phyloP scores from a whole-genome alignment of 2,329 filamentous ascomycete species.

The Alternaria burnsii region DNA sequence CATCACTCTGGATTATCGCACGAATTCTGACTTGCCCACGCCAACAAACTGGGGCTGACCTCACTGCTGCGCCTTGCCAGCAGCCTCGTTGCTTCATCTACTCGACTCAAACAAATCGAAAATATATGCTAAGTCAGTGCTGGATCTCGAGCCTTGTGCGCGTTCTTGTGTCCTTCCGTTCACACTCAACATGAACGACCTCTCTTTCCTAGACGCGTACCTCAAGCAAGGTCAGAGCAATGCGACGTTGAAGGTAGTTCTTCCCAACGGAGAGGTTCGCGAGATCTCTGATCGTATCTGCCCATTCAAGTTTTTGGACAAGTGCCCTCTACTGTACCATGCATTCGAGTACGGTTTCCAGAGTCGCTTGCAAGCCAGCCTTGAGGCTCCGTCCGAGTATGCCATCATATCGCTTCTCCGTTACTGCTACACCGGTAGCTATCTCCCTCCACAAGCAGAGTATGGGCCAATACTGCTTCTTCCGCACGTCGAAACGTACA shows the following conservation, averaged over 20 bases:
- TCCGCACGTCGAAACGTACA: conserved; percentile 53
- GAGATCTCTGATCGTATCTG: conserved; percentile 47
- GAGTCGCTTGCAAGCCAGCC: conserved; percentile 44
- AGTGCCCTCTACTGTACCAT: conserved; percentile 52
- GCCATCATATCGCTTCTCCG: conserved; percentile 52
- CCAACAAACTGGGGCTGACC: neutral
- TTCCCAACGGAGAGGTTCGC: conserved; percentile 41
- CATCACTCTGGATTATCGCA: neutral
- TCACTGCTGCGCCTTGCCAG: conserved; percentile 17
- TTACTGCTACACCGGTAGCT: conserved; percentile 54
- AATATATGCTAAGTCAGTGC: neutral
- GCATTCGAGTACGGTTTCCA: conserved; percentile 50
- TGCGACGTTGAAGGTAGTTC: conserved; percentile 45
- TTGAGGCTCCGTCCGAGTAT: conserved; percentile 48
- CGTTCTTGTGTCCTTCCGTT: neutral
- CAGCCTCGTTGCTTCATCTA: conserved; percentile 2
- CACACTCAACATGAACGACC: conserved; percentile 31
- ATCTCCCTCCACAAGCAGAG: conserved; percentile 39
- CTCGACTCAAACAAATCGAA: neutral
- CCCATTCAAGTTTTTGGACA: conserved; percentile 41
- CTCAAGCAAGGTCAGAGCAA: conserved; percentile 20
- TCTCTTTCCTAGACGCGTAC: conserved; percentile 31
- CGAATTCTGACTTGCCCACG: neutral
- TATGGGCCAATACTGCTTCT: conserved; percentile 45
- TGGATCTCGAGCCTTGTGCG: neutral